Evolutionary conservation across 805 yeast genomes (phyloP).

Genomic region (Kluyveromyces starmeri): DNA sequence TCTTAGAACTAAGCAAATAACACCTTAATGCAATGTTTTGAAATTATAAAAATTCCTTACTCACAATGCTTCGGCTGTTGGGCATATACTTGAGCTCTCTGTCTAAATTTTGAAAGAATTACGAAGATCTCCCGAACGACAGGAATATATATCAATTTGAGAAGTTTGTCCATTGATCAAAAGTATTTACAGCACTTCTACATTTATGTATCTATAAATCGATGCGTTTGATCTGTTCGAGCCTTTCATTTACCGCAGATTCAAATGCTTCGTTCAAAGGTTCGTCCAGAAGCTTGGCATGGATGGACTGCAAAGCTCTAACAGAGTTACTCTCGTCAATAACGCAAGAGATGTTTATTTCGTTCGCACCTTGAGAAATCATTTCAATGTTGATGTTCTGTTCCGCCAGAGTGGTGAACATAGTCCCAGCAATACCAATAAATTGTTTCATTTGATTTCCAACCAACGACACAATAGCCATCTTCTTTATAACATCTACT

Average conservation of each 20-base stretch:
- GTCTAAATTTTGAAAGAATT: no score
- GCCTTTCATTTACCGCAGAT: slow-evolving; percentile 35
- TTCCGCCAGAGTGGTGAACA: slow-evolving; percentile 90
- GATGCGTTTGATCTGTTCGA: slow-evolving; percentile 35
- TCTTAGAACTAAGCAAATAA: no score
- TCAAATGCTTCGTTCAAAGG: slow-evolving; percentile 24
- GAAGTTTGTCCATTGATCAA: no score
- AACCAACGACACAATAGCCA: slow-evolving; percentile 89
- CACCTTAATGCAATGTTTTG: no score
- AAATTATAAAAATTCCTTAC: no score
- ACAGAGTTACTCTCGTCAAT: slow-evolving; percentile 75
- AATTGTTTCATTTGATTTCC: slow-evolving; percentile 96
- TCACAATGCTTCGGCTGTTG: no score
- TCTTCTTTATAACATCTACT: slow-evolving; percentile 77
- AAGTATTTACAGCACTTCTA: no score
- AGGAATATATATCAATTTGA: no score
- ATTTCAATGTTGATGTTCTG: slow-evolving; percentile 90
- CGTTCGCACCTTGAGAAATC: slow-evolving; percentile 98
- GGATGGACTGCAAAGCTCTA: slow-evolving; percentile 80
- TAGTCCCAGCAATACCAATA: slow-evolving; percentile 94
- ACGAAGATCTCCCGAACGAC: no score
- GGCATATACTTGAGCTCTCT: no score
- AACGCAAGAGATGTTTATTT: slow-evolving; percentile 93
- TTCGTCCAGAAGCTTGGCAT: slow-evolving; percentile 58
- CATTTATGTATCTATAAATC: neutral